Conservation (phyloP, 2,329 filamentous ascomycete species). For the Ophiostoma ulmi region DNA sequence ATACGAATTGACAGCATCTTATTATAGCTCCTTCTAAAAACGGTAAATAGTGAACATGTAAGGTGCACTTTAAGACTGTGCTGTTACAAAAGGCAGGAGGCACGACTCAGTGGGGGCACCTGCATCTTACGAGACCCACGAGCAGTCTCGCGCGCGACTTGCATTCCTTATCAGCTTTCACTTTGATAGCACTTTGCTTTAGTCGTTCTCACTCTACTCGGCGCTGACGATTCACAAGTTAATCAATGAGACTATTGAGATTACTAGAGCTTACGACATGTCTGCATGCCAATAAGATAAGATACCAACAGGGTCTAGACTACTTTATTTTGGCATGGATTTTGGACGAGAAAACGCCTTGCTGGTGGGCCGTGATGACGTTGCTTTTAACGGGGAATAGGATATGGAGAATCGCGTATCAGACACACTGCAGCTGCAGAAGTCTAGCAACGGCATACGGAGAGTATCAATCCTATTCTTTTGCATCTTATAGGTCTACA, state of each 20-base stretch:
- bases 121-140: neutral
- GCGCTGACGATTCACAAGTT: neutral
- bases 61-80: neutral
- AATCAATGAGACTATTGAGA: neutral
- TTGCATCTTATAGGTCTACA: neutral
- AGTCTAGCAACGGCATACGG: neutral
- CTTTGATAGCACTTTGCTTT: neutral
- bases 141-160: neutral
- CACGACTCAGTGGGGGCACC: slow-evolving; percentile 1
- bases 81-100: neutral
- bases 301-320: slow-evolving; percentile 1
- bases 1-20: neutral
- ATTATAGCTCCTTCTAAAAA: neutral
- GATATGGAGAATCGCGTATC: neutral
- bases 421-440: neutral
- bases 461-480: neutral
- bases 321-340: neutral
- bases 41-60: too few relatives aligned
- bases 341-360: slow-evolving; percentile 8
- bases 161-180: neutral
- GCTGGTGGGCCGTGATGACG: slow-evolving; percentile 14
- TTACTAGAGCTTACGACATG: neutral
- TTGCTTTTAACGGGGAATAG: slow-evolving; percentile 13
- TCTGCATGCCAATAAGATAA: neutral
- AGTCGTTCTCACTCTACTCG: neutral